Conservation (phyloP, 2,329 filamentous ascomycete species). For the Aspergillus novoparasiticus region DNA sequence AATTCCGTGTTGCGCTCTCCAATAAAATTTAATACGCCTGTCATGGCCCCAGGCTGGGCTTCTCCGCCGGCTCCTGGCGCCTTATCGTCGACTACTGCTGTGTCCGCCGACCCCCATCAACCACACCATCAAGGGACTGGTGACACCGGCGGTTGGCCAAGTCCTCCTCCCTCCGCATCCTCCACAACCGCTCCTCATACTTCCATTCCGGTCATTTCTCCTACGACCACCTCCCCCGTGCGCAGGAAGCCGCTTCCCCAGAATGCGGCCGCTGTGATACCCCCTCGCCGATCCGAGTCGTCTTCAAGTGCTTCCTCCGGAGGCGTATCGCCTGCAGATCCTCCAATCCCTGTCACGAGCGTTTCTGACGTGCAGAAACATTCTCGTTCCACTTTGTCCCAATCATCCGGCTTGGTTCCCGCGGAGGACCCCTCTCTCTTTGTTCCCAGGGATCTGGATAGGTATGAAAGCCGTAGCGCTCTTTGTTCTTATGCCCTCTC, state of each 20-base stretch:
- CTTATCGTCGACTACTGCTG: conserved; percentile 10
- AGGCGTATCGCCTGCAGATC: conserved; percentile 25
- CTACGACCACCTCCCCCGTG: conserved; percentile 48
- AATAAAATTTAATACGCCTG: conserved; percentile 13
- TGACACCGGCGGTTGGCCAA: conserved; percentile 19
- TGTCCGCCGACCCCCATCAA: conserved; percentile 20
- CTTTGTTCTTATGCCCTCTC: conserved; percentile 9
- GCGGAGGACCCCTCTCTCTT: conserved; percentile 33
- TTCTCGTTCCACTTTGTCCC: conserved; percentile 20
- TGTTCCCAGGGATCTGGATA: conserved; percentile 42
- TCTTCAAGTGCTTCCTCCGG: conserved; percentile 27
- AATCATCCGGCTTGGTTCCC: conserved; percentile 28
- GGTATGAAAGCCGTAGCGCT: conserved; percentile 33
- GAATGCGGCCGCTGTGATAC: conserved; percentile 49
- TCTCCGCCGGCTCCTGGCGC: conserved; percentile 25
- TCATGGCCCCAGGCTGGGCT: conserved; percentile 24
- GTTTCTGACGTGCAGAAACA: conserved; percentile 12
- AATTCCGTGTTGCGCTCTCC: conserved; percentile 4
- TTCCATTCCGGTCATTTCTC: conserved; percentile 29
- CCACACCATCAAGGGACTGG: conserved; percentile 14
- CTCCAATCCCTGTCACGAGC: conserved; percentile 14
- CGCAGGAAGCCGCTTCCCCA: conserved; percentile 59
- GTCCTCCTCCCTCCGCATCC: conserved; percentile 21
- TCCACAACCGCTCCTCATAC: conserved; percentile 16
- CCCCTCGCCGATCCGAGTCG: conserved; percentile 20